phyloP scores from a whole-genome alignment of 2,329 filamentous ascomycete genomes.

The Trichoderma semiorbis region DNA sequence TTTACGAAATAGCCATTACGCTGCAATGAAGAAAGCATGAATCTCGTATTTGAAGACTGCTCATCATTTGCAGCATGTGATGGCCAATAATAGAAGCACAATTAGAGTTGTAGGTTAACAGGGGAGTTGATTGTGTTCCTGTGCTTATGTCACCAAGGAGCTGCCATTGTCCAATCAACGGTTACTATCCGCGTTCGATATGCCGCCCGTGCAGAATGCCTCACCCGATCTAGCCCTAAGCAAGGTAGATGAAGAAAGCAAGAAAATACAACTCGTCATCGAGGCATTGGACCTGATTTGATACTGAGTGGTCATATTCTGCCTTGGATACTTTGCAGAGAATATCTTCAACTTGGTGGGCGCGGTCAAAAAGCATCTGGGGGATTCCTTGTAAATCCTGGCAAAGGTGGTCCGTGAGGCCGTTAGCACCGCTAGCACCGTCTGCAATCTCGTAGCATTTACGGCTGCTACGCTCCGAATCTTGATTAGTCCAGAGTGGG shows the following conservation, averaged over 20 bases:
- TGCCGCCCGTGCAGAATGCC: background rate
- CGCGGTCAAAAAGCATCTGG: background rate
- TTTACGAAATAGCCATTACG: background rate
- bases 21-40: background rate
- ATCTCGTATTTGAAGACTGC: background rate
- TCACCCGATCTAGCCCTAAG: background rate
- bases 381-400: constrained; percentile 1
- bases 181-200: background rate
- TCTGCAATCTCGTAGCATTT: background rate
- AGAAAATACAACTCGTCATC: background rate
- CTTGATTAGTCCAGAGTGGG: background rate
- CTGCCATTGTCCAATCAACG: background rate
- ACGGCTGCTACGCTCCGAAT: background rate
- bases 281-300: background rate
- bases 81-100: background rate
- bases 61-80: background rate
- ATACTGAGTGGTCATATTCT: background rate
- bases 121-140: background rate
- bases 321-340: background rate
- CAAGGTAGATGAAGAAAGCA: background rate
- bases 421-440: background rate
- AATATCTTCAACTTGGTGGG: background rate
- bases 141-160: background rate
- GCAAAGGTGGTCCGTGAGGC: background rate
- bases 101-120: background rate